Conservation (phyloP, 371 early-diverging fungal species). For the Antonospora locustae region DNA sequence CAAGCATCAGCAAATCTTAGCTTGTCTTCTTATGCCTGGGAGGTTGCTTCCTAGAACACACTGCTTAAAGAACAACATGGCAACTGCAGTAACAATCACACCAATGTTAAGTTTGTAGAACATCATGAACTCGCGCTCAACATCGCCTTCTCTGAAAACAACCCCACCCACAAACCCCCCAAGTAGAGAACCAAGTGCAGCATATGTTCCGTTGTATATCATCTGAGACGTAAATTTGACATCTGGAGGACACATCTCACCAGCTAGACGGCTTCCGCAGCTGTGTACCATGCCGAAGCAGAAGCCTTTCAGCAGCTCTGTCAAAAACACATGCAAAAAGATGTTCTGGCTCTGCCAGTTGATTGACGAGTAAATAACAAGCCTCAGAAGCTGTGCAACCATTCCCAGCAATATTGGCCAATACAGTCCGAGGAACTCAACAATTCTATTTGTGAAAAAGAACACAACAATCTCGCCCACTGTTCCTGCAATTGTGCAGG, state of each 20-base stretch:
- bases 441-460: constrained; percentile 16
- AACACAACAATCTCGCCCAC: constrained; percentile 27
- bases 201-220: constrained; percentile 39
- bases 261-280: constrained; percentile 34
- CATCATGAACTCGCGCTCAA: no score
- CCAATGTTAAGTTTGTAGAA: no score
- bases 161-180: constrained; percentile 30
- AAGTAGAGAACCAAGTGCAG: constrained; percentile 15
- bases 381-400: constrained; percentile 26
- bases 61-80: no score
- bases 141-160: no score
- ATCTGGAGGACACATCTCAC: constrained; percentile 27
- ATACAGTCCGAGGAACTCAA: constrained; percentile 27
- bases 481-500: constrained; percentile 27
- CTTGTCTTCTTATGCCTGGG: no score
- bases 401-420: constrained; percentile 34
- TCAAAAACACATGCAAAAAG: constrained; percentile 17
- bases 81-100: no score
- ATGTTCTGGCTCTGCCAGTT: constrained; percentile 3
- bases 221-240: constrained; percentile 43
- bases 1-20: no score
- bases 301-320: constrained; percentile 35
- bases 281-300: constrained; percentile 38
- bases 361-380: constrained; percentile 13
- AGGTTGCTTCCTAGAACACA: no score